Base-by-base conservation (phyloP, 2,329 filamentous ascomycete species). In the Xylariaceae sp. region DNA sequence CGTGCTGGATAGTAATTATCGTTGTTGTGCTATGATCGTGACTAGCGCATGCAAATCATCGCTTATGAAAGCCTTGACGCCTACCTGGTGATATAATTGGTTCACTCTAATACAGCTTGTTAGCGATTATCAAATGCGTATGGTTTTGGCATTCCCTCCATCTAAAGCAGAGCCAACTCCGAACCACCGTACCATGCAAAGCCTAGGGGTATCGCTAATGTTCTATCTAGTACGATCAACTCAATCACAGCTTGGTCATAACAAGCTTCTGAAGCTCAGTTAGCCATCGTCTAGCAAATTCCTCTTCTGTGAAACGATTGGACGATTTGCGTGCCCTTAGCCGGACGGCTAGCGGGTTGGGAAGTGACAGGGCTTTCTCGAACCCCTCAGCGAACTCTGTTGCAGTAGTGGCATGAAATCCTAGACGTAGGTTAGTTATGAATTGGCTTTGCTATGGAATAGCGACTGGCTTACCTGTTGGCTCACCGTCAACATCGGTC, bases 261-360 rank as follows among this genome's bases (percentile, higher is more conserved):
- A 97, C 83, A 55, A 97, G 76, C 64, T 80, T 83, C 66, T 88
- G 85, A 77, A 95, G 83, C 71, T 95, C 84, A 24, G 72, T 72
- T 36, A 90, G 73, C 93, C 94, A 99, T 61, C 85, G 87, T 63
- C 80, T 81, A 1, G 82, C 86, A 75, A 99, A 99, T 54, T 88
- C 89, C 64, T 88, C 86, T 67, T 97, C 93, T 0, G 90, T 92
- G 68, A 99, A 99, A 40, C 94, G 79, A 72, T 84, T 82, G 1
- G 92, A 89, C 5, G 91, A 96, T 63, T 82, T 77, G 30, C 92
- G 81, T 0, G 94, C 93, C 52, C 93, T 79, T 26, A 80, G 72
- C 18, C 94, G 82, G 78, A 96, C 90, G 0, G 83, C 85, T 13
- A 92, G 73, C 16, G 87, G 88, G 56, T 96, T 84, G 11, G 85